A percentile compares a stretch with the other conserved stretches of the same genome.
phyloP scores from a whole-genome alignment of 768 basidiomycete genomes.

The Mycena kentingensis region DNA sequence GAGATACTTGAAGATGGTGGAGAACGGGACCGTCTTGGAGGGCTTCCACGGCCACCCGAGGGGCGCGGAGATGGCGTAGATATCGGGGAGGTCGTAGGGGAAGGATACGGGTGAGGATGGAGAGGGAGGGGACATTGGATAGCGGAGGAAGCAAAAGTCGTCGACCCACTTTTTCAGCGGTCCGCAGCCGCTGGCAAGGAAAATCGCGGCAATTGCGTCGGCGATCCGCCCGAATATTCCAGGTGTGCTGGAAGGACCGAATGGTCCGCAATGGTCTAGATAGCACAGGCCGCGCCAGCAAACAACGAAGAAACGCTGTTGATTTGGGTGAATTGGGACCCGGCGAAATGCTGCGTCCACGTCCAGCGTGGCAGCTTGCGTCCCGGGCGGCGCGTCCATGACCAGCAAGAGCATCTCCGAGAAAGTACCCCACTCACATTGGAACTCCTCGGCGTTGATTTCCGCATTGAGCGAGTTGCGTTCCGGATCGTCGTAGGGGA shows the following conservation, averaged over 20 bases:
- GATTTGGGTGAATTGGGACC: constrained; percentile 32
- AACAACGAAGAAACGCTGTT: constrained; percentile 27
- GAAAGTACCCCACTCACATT: constrained; percentile 35
- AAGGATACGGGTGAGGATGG: not conserved
- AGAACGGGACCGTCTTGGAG: constrained; percentile 31
- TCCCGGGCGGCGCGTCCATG: constrained; percentile 31
- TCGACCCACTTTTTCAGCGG: constrained; percentile 37
- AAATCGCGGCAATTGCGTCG: constrained; percentile 30
- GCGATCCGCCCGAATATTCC: constrained; percentile 33
- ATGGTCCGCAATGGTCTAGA: constrained; percentile 30
- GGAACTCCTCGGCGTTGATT: constrained; percentile 27
- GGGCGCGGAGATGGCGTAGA: constrained; percentile 23
- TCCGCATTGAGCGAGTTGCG: constrained; percentile 26
- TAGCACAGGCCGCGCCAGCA: constrained; percentile 25
- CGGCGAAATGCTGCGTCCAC: constrained; percentile 37
- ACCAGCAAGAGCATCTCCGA: constrained; percentile 24
- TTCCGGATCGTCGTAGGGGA: constrained; percentile 7
- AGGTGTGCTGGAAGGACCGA: constrained; percentile 29
- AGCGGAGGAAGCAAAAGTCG: constrained; percentile 34
- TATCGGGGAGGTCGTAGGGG: constrained; percentile 23
- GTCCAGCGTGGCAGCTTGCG: constrained; percentile 39
- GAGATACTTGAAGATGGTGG: constrained; percentile 34
- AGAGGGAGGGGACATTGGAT: constrained; percentile 14
- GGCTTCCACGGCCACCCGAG: constrained; percentile 41
- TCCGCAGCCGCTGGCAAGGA: constrained; percentile 12